Base-by-base conservation (phyloP, 306 rosid genomes). In the Erythrophleum fordii region DNA sequence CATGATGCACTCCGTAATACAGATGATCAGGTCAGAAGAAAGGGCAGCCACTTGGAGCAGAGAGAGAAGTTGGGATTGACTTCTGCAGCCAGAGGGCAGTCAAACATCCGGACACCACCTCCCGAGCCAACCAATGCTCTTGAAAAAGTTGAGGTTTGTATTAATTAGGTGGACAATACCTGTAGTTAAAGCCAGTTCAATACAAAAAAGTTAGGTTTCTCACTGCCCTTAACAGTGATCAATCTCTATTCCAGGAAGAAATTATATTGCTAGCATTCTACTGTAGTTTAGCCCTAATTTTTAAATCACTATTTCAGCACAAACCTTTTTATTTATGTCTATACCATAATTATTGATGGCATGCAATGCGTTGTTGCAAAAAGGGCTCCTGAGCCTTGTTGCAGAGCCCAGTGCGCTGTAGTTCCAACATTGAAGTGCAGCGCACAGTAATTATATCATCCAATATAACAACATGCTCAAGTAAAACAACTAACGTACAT, bases 81-180 rank as follows among this genome's bases (percentile, higher is more conserved):
- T 77, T 84, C 91, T 66, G 83, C 86, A 4, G 73, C 86, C 26
- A 91, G 80, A 83, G 92, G 82, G 53, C 81, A 78, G 46, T 85
- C 95, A 23, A 89, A 78, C 69, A 35, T 85, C 25, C 85, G 73
- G 76, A 78, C 82, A 72, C 25, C 83, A n/a, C 83, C 53, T 75
- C 31, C 87, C 76, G 97, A 90, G 62, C 88, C 94, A 53, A 81
- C 87, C 69, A 80, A 82, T 79, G 82, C 90, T 20, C 60, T 86
- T 76, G 94, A 95, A 89, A 88, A 85, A 91, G 97, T 89, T n/a
- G 97, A 93, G 95, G 97, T 93, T 67, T 2, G 97, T 90, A 68
- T 83, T 34, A 59, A 25, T 72, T 52, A n/a, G 12, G 4, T 42
- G 42, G 72, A 85, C 29, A 58, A 59, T 60, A 26, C 37, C 26